These are phyloP conservation scores for Ambrosia hybrid DNA, from an alignment of 140 eudicot genomes.

Conservation along the genomic window DNA sequence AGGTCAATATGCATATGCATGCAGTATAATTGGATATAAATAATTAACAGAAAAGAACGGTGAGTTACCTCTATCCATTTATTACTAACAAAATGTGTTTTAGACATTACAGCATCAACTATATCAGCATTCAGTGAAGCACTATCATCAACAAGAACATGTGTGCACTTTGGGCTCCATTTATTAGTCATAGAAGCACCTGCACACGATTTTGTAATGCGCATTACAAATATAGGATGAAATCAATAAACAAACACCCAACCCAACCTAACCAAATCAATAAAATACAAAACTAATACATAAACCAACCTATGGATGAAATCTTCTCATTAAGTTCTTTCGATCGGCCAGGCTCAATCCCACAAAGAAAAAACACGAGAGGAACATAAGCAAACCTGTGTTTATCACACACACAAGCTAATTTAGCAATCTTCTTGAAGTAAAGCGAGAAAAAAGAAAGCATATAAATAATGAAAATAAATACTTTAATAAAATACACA, in stretches of 20 bases:
- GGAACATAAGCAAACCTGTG: constrained; percentile 79
- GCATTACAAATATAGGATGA: not conserved
- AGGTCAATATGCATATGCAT: constrained; percentile 18
- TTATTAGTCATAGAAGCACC: constrained; percentile 61
- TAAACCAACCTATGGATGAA: constrained; percentile 54
- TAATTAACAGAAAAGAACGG: constrained; percentile 2
- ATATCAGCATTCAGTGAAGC: constrained; percentile 46
- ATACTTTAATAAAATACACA: constrained; percentile 7
- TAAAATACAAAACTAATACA: too few species aligned
- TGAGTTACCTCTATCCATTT: constrained; percentile 78
- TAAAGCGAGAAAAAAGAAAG: not conserved
- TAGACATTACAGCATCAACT: constrained; percentile 69
- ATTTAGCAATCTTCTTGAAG: too few species aligned
- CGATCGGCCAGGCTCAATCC: constrained; percentile 32
- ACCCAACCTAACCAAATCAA: too few species aligned
- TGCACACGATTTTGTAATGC: constrained; percentile 22
- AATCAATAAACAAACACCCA: too few species aligned
- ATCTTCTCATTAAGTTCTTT: constrained; percentile 49
- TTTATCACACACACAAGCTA: not conserved
- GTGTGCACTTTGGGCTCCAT: constrained; percentile 79
- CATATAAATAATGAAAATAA: not conserved
- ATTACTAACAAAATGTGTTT: constrained; percentile 45
- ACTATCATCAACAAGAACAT: constrained; percentile 70
- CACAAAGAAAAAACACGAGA: constrained; percentile 45
- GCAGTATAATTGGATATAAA: constrained; percentile 10